phyloP scores from a whole-genome alignment of 768 basidiomycete genomes.

The Termitomyces sp. region DNA sequence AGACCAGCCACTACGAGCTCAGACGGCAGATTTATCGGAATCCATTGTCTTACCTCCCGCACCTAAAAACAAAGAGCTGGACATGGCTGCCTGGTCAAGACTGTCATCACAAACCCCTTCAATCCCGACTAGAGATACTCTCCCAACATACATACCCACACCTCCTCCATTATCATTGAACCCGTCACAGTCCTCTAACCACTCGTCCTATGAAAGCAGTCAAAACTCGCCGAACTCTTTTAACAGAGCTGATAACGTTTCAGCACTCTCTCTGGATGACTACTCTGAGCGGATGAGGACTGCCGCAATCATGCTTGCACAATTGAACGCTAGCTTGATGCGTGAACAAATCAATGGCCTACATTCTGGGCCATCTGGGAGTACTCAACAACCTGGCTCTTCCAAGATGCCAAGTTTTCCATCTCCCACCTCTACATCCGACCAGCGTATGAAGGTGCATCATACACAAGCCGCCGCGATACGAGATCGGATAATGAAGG shows the following conservation, averaged over 20 bases:
- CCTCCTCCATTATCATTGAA: constrained; percentile 7
- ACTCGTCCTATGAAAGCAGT: constrained; percentile 9
- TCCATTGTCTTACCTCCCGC: constrained; percentile 78
- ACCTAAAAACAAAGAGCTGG: constrained; percentile 88
- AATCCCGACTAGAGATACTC: constrained; percentile 23
- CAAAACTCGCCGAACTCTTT: constrained; percentile 12
- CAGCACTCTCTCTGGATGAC: constrained; percentile 81
- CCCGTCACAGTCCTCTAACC: constrained; percentile 6
- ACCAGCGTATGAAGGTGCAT: constrained; percentile 68
- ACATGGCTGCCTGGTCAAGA: constrained; percentile 80
- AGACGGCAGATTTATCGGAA: constrained; percentile 76
- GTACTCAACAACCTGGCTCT: constrained; percentile 15
- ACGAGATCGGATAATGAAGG: constrained; percentile 94
- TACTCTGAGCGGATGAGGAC: constrained; percentile 99
- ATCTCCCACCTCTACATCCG: constrained; percentile 22
- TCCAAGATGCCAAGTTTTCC: constrained; percentile 43
- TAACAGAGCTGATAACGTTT: constrained; percentile 18
- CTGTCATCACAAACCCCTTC: constrained; percentile 47
- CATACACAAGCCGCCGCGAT: constrained; percentile 86
- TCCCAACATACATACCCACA: constrained; percentile 15
- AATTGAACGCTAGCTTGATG: constrained; percentile 80
- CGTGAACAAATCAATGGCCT: constrained; percentile 43
- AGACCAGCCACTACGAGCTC: constrained; percentile 67
- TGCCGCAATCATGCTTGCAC: constrained; percentile 97
- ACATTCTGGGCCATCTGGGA: constrained; percentile 7